phyloP scores from a whole-genome alignment of 768 basidiomycete species.

The Boletus eberwhitei region DNA sequence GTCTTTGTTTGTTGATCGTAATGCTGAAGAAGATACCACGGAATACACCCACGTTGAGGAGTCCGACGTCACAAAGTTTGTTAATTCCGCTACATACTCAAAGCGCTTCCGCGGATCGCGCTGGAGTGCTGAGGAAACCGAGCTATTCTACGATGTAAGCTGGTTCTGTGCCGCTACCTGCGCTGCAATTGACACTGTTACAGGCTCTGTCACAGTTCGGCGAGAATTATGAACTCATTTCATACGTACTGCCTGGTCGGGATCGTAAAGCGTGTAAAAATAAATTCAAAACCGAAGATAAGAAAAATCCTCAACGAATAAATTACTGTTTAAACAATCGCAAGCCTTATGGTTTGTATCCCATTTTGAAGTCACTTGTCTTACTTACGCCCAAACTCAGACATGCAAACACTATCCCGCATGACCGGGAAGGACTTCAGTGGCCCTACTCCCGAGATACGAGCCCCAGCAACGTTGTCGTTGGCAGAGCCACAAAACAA shows the following conservation, averaged over 20 bases:
- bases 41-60: slow-evolving; percentile 78
- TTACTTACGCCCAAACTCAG: slow-evolving; percentile 33
- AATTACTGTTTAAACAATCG: slow-evolving; percentile 72
- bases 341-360: slow-evolving; percentile 65
- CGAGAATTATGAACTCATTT: slow-evolving; percentile 90
- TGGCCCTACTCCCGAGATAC: slow-evolving; percentile 72
- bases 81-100: slow-evolving; percentile 79
- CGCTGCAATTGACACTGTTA: slow-evolving; percentile 6
- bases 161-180: background rate
- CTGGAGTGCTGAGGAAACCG: slow-evolving; percentile 90
- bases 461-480: slow-evolving; percentile 35
- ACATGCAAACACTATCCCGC: slow-evolving; percentile 67
- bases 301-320: slow-evolving; percentile 71
- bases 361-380: background rate
- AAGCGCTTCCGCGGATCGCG: slow-evolving; percentile 78
- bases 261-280: slow-evolving; percentile 89
- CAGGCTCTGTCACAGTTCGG: slow-evolving; percentile 89
- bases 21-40: slow-evolving; percentile 62
- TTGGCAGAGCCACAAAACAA: slow-evolving; percentile 27
- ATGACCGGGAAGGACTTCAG: slow-evolving; percentile 88
- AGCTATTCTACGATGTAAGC: slow-evolving; percentile 79
- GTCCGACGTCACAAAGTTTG: slow-evolving; percentile 79
- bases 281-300: slow-evolving; percentile 91
- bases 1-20: slow-evolving; percentile 75
- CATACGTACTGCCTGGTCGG: slow-evolving; percentile 78